A percentile compares a stretch with the other conserved stretches of the same genome.
Conservation (phyloP, 2,329 filamentous ascomycete species). For the Fusarium verticillioides region DNA sequence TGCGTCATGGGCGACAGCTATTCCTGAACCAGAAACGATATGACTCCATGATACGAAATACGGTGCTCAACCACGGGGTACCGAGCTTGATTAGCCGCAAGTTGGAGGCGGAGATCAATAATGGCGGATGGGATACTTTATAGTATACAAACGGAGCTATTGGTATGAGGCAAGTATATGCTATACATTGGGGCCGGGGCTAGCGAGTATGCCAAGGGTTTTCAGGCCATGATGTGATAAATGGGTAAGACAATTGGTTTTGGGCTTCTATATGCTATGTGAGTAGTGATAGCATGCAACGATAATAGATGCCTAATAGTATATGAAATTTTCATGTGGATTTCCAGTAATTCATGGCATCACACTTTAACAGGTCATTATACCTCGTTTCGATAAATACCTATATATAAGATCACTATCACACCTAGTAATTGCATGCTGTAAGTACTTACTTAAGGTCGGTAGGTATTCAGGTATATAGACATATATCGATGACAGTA, state of each 20-base stretch:
- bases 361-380: not conserved
- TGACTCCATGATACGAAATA: slow-evolving; percentile 84
- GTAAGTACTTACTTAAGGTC: not conserved
- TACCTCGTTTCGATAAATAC: not conserved
- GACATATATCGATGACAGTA: not conserved
- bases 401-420: not conserved
- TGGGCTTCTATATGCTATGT: slow-evolving; percentile 3
- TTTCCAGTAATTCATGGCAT: not conserved
- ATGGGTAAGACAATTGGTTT: not conserved
- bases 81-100: slow-evolving; percentile 90
- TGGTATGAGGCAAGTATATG: not conserved
- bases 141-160: slow-evolving; percentile 28
- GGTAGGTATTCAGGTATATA: not conserved
- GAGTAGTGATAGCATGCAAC: slow-evolving; percentile 8
- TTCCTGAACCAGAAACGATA: slow-evolving; percentile 95
- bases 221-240: not conserved
- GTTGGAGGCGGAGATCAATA: slow-evolving; percentile 95
- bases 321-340: not conserved
- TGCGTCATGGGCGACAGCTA: slow-evolving; percentile 87
- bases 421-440: not conserved
- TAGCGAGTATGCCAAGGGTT: not conserved
- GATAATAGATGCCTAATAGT: slow-evolving; percentile 6
- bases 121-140: slow-evolving; percentile 91
- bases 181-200: not conserved
- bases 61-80: slow-evolving; percentile 88